These are phyloP conservation scores for Plantago elongata DNA, from an alignment of 257 asterid species.

Conservation along the genomic window DNA sequence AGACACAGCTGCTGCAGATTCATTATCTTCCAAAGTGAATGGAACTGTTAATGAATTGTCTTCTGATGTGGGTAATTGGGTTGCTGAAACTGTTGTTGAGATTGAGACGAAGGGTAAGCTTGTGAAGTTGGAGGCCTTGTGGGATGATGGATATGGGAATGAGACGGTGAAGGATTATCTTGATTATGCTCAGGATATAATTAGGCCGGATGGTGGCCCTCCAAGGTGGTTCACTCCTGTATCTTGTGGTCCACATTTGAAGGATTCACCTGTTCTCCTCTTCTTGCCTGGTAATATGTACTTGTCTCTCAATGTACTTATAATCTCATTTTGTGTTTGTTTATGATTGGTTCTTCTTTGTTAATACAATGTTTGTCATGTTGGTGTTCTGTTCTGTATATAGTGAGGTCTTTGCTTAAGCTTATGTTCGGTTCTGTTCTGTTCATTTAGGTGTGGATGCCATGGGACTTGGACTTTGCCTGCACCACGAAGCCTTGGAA, in stretches of 20 bases:
- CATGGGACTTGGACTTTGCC: constrained; percentile 74
- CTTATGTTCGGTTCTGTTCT: too few species aligned
- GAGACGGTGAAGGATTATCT: constrained; percentile 73
- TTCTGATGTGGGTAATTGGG: constrained; percentile 24
- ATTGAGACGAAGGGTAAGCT: neutral
- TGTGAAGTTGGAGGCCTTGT: constrained; percentile 51
- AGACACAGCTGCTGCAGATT: constrained; percentile 24
- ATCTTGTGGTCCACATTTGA: constrained; percentile 69
- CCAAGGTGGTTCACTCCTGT: constrained; percentile 89
- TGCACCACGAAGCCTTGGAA: constrained; percentile 88
- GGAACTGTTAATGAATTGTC: constrained; percentile 41
- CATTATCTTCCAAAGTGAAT: constrained; percentile 32
- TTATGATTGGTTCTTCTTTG: neutral
- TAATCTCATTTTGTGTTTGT: neutral
- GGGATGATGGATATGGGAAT: constrained; percentile 97
- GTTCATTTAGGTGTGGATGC: constrained; percentile 79
- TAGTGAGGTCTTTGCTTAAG: too few species aligned
- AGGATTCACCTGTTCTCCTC: constrained; percentile 64
- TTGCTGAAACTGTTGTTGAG: constrained; percentile 18
- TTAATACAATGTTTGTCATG: neutral
- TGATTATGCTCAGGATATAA: constrained; percentile 53
- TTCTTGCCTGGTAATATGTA: constrained; percentile 94
- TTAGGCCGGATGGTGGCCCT: constrained; percentile 84
- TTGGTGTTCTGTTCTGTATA: too few species aligned
- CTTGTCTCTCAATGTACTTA: too few species aligned